Evolutionary conservation across 257 asterid genomes (phyloP).

Genomic region (Knoxia roxburghii): DNA sequence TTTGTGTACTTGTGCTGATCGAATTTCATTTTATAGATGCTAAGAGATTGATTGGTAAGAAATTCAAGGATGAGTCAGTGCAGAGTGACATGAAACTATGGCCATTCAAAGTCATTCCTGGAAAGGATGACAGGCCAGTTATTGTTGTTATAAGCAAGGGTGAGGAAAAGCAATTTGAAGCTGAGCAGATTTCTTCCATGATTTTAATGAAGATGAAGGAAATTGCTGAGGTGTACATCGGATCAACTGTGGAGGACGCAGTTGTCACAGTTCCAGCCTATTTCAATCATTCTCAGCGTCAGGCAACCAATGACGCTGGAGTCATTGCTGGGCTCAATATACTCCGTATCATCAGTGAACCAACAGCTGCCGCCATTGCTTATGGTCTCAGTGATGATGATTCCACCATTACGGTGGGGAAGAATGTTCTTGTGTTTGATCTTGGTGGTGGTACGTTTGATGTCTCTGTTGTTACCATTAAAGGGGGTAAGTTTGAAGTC

Average conservation of each 20-base stretch:
- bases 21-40: not conserved
- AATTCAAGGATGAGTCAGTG: conserved; percentile 47
- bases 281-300: conserved; percentile 78
- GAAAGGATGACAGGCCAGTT: not conserved
- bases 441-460: not conserved
- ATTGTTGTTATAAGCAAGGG: not conserved
- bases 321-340: conserved; percentile 70
- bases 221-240: not conserved
- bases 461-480: not conserved
- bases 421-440: not conserved
- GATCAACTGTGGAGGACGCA: conserved; percentile 22
- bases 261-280: conserved; percentile 78
- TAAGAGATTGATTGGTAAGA: not conserved
- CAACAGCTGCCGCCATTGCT: not conserved
- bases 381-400: not conserved
- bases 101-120: conserved; percentile 14
- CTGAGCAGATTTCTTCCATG: not conserved
- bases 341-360: conserved; percentile 36
- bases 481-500: not conserved
- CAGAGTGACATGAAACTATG: conserved; percentile 46
- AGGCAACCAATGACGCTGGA: conserved; percentile 82
- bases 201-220: not conserved
- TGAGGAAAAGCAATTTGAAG: not conserved
- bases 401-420: not conserved
- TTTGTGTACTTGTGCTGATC: too few relatives aligned